Percentiles rank a stretch among this genome's conserved stretches.
phyloP scores from a whole-genome alignment of 2,329 filamentous ascomycete genomes.

The Hymenoscyphus scutula region DNA sequence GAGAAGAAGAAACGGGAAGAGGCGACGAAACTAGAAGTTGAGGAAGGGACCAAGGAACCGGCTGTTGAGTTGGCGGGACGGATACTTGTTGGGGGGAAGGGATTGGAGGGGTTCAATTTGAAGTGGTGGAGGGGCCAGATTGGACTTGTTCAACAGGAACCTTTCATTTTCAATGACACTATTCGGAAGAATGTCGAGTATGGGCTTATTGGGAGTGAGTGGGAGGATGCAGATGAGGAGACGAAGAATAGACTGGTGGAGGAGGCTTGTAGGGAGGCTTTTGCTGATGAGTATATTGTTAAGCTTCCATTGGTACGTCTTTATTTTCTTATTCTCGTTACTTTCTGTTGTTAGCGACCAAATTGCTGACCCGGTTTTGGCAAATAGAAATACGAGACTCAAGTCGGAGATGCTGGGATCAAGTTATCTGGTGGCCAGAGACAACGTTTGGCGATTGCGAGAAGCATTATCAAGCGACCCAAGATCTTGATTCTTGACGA shows the following conservation, averaged over 20 bases:
- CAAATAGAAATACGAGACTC: conserved; percentile 64
- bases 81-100: conserved; percentile 52
- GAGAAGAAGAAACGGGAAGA: conserved; percentile 28
- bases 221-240: conserved; percentile 52
- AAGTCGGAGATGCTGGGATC: conserved; percentile 73
- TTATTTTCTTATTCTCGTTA: neutral
- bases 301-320: conserved; percentile 53
- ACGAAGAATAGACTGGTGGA: conserved; percentile 58
- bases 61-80: conserved; percentile 49
- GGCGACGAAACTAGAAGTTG: conserved; percentile 18
- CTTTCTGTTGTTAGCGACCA: neutral
- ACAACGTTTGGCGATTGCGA: conserved; percentile 69
- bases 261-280: conserved; percentile 64
- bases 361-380: conserved; percentile 8
- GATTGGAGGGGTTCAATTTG: conserved; percentile 57
- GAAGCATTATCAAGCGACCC: conserved; percentile 70
- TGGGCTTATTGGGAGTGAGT: conserved; percentile 53
- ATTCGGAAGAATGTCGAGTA: conserved; percentile 62
- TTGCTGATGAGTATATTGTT: conserved; percentile 67
- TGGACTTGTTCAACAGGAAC: conserved; percentile 66
- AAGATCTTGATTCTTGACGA: conserved; percentile 71
- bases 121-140: conserved; percentile 62
- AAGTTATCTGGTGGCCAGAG: conserved; percentile 78
- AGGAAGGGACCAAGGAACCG: conserved; percentile 41
- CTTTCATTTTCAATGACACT: conserved; percentile 65